Evolutionary conservation across 2,329 filamentous ascomycete genomes (phyloP).

Genomic region (Claviceps pazoutovae): DNA sequence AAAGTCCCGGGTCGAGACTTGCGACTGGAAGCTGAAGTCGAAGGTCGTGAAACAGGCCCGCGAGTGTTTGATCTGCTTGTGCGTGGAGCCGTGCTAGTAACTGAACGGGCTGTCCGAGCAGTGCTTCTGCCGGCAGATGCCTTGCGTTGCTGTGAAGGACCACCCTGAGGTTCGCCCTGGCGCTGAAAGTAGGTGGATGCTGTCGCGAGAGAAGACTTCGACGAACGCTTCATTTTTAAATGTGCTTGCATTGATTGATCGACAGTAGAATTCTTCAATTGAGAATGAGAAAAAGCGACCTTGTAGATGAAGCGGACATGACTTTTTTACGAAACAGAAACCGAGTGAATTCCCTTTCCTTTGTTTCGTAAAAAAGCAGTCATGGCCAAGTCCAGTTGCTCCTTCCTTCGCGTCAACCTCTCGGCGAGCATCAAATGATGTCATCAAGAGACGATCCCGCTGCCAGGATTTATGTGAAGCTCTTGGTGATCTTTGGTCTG

Average conservation of each 20-base stretch:
- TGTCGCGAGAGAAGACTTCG: background rate
- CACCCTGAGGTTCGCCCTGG: background rate
- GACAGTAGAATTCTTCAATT: background rate
- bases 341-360: background rate
- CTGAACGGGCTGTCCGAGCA: slow-evolving; percentile 8
- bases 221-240: background rate
- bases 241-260: background rate
- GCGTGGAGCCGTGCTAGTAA: slow-evolving; percentile 8
- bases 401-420: background rate
- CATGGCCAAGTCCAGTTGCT: background rate
- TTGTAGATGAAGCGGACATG: no score
- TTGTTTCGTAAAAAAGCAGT: background rate
- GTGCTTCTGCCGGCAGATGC: background rate
- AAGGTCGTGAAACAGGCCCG: slow-evolving; percentile 4
- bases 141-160: background rate
- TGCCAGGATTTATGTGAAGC: no score
- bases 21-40: slow-evolving; percentile 30
- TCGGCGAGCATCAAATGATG: background rate
- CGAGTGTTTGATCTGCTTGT: slow-evolving; percentile 1
- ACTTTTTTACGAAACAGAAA: background rate
- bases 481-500: no score
- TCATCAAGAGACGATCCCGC: background rate
- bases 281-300: background rate
- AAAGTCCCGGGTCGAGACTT: slow-evolving; percentile 27
- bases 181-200: background rate